A percentile compares a stretch with the other conserved stretches of the same genome.
Evolutionary conservation across 2,329 filamentous ascomycete species (phyloP).

Genomic region (Rutstroemia sp.): DNA sequence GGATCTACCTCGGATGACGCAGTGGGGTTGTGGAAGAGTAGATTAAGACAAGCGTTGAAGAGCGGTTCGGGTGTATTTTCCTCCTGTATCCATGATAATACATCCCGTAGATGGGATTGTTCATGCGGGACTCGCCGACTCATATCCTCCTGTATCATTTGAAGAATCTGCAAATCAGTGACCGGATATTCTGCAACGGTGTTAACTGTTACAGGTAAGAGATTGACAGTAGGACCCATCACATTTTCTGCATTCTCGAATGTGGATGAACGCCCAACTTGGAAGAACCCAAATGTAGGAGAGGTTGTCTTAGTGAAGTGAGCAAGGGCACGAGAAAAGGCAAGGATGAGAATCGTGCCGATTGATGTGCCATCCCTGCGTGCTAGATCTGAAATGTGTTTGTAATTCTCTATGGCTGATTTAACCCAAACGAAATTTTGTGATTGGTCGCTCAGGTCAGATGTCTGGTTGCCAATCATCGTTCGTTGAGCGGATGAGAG

Average conservation of each 20-base stretch:
- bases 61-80: background rate
- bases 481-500: background rate
- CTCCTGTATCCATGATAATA: background rate
- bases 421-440: background rate
- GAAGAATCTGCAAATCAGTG: background rate
- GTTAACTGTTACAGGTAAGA: background rate
- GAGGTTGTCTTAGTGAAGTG: background rate
- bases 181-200: background rate
- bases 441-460: background rate
- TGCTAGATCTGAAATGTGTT: background rate
- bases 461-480: background rate
- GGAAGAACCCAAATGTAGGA: conserved; percentile 2
- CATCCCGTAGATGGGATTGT: background rate
- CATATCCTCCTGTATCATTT: background rate
- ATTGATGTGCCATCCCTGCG: background rate
- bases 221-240: background rate
- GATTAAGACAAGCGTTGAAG: background rate
- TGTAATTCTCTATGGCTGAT: background rate
- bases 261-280: background rate
- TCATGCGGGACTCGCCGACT: background rate
- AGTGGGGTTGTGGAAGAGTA: background rate
- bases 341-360: background rate
- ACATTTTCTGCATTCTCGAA: background rate
- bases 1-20: background rate
- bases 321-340: background rate